phyloP scores from a whole-genome alignment of 1,284 basidiomycete species.

The Schizopora paradoxa region DNA sequence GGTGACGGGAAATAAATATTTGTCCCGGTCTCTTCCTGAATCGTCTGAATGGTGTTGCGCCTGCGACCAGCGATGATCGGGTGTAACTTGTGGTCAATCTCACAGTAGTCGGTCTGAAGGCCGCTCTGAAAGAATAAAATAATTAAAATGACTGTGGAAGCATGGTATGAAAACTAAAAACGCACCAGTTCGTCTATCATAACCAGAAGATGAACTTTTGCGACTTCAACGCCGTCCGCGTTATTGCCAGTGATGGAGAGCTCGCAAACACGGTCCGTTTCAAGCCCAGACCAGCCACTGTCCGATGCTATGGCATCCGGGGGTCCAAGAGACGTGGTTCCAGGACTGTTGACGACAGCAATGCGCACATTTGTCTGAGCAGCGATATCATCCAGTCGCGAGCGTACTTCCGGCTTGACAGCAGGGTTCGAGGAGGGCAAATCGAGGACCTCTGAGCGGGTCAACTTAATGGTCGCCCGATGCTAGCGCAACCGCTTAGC shows the following conservation, averaged over 20 bases:
- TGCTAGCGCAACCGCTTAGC: constrained; percentile 47
- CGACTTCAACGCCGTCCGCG: constrained; percentile 87
- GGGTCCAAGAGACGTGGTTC: constrained; percentile 64
- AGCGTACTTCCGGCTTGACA: constrained; percentile 83
- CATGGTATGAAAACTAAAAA: constrained; percentile 20
- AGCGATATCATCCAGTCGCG: constrained; percentile 88
- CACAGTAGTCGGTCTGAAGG: constrained; percentile 83
- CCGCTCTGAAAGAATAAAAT: constrained; percentile 55
- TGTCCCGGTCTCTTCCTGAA: constrained; percentile 96
- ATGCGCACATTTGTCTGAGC: constrained; percentile 85
- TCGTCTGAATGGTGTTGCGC: constrained; percentile 81
- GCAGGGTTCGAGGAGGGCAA: constrained; percentile 75
- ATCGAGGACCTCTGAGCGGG: constrained; percentile 90
- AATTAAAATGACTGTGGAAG: neutral
- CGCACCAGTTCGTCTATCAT: constrained; percentile 91
- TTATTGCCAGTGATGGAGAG: constrained; percentile 80
- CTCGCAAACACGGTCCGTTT: constrained; percentile 91
- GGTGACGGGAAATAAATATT: constrained; percentile 95
- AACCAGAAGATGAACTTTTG: constrained; percentile 84
- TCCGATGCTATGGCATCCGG: constrained; percentile 71
- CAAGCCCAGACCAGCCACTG: constrained; percentile 81
- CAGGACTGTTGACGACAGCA: constrained; percentile 79
- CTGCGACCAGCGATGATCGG: constrained; percentile 90
- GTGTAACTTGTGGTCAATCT: constrained; percentile 95
- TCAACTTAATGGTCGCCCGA: constrained; percentile 81